Evolutionary conservation across 192 early-diverging fungal genomes (phyloP), one percentile per base, ranked within the genome.

Genomic region (Rhizoclosmatium sp.): DNA sequence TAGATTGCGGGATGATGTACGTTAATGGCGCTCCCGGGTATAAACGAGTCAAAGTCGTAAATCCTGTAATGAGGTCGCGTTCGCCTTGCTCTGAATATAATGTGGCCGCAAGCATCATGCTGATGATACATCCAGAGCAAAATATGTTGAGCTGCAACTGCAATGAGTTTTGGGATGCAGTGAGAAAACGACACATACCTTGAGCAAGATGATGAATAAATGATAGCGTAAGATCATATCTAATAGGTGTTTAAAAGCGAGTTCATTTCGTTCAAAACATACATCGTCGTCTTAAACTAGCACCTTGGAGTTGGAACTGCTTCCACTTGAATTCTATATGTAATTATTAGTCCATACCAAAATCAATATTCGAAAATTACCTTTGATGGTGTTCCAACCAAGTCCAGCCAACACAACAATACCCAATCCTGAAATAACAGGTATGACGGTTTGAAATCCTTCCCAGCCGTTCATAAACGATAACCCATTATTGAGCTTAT

Each of bases 161-260:
- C 31, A 0, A 31, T 44, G 67, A 21, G 46, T 69, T 47, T 42
- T 69, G 12, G 46, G 67, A n/a, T 2, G 14, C 45, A 23, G 14
- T 44, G 19, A 72, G 40, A 59, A 72, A 72, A 7, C 72, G 48
- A 78, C 80, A 31, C 78, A 83, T 21, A 85, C 46, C 62, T 87
- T 87, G 59, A 87, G 77, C 4, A 87, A 66, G 10, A 87, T 54
- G 16, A 87, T 61, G 56, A 87, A 87, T 41, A 83, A 56, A 51
- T 87, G 86, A 77, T 82, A 78, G 54, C 81, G 78, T 0, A 87
- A 64, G 14, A 83, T 39, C 72, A 78, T 76, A 39, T 70, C 73
- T 81, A 16, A 69, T 4, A 44, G 12, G 19, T 1, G 58, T 2
- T 65, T 39, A 45, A 41, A 31, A 81, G 5, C n/a, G 19, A 16